Evolutionary conservation across 306 rosid species (phyloP), one percentile per base, ranked within the genome.

Genomic region (Sicyos edulis): DNA sequence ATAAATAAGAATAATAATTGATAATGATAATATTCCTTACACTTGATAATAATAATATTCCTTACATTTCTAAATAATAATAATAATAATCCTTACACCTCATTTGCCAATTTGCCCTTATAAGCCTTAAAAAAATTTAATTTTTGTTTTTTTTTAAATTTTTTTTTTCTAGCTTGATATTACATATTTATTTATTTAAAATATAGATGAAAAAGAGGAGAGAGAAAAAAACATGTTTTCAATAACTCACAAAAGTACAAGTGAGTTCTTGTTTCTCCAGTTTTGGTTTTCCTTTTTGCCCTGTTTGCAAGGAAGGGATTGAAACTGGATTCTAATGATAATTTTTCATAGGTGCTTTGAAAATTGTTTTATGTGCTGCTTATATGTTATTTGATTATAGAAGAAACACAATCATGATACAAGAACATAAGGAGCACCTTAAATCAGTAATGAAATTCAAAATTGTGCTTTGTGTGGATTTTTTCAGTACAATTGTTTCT

Each of bases 221-320:
- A n/a, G 12, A 10, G 10, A 72, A 12, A 5, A 54, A 3, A 37
- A 72, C 29, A 72, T 32, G 65, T 49, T 66, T 45, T 70, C 22
- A n/a, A 70, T 73, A 56, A 73, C 24, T 57, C 21, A 73, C 76
- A 73, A 73, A 87, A 97, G 1, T 86, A 87, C 99, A 85, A 95
- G 99, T 95, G 97, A 95, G 99, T 95, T 91, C 83, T 91, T 93
- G 95, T 89, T 86, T 89, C 92, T 81, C 96, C 96, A 73, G 19
- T 75, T 78, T 69, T 68, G 57, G 69, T 44, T 73, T 57, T 74
- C 40, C 44, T 7, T 40, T 66, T 21, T 47, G 40, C 10, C 77
- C 66, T 73, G 56, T 52, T 26, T 54, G 9, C 24, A 65, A 57
- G 11, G 53, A 8, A n/a, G 42, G 49, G 49, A 54, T 34, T 53